Conservation (phyloP, 345 rosid species). For the Raphanus raphanistrum region DNA sequence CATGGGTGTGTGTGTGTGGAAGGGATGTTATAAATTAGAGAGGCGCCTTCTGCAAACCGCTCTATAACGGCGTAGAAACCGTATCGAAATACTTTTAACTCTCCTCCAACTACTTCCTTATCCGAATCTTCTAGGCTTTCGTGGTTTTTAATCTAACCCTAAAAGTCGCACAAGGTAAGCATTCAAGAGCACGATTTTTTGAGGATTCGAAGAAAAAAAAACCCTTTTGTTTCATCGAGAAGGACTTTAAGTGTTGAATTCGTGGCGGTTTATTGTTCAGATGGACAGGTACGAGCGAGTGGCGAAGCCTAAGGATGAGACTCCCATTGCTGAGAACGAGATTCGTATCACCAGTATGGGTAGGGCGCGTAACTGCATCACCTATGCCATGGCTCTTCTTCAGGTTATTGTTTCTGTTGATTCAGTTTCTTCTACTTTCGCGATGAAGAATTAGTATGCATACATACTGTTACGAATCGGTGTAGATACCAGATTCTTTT, state of each 20-base stretch:
- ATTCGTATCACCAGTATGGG: slow-evolving; percentile 86
- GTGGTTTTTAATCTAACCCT: slow-evolving; percentile 9
- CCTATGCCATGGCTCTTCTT: slow-evolving; percentile 84
- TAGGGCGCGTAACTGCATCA: slow-evolving; percentile 78
- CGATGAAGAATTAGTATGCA: background rate
- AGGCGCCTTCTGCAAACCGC: slow-evolving; percentile 17
- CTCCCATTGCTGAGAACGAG: slow-evolving; percentile 82
- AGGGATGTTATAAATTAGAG: slow-evolving; percentile 44
- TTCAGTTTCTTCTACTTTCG: background rate
- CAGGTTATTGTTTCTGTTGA: slow-evolving; percentile 46
- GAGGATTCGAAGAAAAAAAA: background rate
- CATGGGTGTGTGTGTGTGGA: background rate
- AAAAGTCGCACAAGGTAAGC: slow-evolving; percentile 27
- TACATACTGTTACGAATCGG: background rate
- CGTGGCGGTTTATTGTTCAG: slow-evolving; percentile 16
- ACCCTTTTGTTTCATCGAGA: too few relatives aligned
- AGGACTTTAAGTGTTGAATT: too few relatives aligned
- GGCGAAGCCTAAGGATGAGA: slow-evolving; percentile 71
- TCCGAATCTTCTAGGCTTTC: slow-evolving; percentile 29
- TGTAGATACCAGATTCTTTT: background rate
- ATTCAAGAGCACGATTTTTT: background rate
- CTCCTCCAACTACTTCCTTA: slow-evolving; percentile 27
- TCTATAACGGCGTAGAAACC: slow-evolving; percentile 34
- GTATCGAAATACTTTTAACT: slow-evolving; percentile 59
- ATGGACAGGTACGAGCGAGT: slow-evolving; percentile 86